Conservation (phyloP, 2,329 filamentous ascomycete species). For the Aquanectria penicillioides region DNA sequence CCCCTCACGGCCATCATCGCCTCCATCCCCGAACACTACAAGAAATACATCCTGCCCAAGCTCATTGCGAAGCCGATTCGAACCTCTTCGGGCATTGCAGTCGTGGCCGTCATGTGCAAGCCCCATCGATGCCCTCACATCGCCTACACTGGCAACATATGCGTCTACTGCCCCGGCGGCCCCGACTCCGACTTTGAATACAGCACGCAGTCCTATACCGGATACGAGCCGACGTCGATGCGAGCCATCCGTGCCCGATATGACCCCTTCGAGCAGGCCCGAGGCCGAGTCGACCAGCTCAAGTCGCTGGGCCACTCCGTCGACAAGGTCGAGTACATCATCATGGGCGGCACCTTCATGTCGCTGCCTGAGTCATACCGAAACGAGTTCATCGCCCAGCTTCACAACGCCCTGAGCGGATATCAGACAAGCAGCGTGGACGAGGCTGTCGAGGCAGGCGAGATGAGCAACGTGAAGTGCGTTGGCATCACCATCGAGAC, state of each 20-base stretch:
- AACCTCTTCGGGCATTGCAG: conserved; percentile 95
- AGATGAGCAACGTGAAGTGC: conserved; percentile 97
- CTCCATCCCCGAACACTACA: conserved; percentile 98
- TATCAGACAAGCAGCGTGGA: conserved; percentile 96
- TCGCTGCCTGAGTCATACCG: conserved; percentile 89
- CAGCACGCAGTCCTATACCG: conserved; percentile 98
- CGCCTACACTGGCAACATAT: conserved; percentile 98
- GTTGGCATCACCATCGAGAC: conserved; percentile 99
- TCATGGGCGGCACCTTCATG: conserved; percentile 99
- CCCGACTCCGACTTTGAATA: conserved; percentile 99
- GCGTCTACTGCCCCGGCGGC: conserved; percentile 97
- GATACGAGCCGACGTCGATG: conserved; percentile 99
- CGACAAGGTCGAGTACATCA: conserved; percentile 99
- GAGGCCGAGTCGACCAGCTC: conserved; percentile 95
- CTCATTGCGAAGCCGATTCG: conserved; percentile 96
- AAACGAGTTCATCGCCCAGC: conserved; percentile 91
- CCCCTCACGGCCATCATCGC: conserved; percentile 97
- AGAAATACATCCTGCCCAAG: conserved; percentile 98
- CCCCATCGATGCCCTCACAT: conserved; percentile 98
- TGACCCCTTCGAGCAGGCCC: conserved; percentile 96
- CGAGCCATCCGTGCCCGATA: conserved; percentile 96
- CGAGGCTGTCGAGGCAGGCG: conserved; percentile 91
- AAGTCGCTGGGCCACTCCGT: conserved; percentile 95
- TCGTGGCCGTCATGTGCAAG: conserved; percentile 99
- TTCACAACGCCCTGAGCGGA: conserved; percentile 96